Evolutionary conservation across 2,329 filamentous ascomycete species (phyloP).

Genomic region (Leptographium procerum): DNA sequence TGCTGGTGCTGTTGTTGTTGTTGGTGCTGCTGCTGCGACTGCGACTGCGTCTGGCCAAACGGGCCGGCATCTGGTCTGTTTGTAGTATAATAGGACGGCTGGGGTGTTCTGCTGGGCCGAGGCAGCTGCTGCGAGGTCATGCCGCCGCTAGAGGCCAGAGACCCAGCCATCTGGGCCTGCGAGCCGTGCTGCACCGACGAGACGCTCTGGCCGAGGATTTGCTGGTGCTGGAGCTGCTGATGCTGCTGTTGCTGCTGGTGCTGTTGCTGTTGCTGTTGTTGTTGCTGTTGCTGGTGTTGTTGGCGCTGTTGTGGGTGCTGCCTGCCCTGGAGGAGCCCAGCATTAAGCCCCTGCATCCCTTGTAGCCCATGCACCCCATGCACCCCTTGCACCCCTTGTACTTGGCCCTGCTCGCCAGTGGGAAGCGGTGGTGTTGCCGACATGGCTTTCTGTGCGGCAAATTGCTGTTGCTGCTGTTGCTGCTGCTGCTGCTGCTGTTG

Average conservation of each 20-base stretch:
- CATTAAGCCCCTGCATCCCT: constrained; percentile 4
- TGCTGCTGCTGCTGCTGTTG: constrained; percentile 4
- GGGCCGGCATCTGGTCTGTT: neutral
- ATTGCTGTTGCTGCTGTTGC: constrained; percentile 10
- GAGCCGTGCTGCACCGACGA: constrained; percentile 12
- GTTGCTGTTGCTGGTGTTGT: constrained; percentile 1
- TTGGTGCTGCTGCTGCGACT: constrained; percentile 8
- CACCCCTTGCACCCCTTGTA: neutral
- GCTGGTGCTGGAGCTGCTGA: constrained; percentile 6
- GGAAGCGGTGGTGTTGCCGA: constrained; percentile 7
- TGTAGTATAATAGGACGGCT: constrained; percentile 6
- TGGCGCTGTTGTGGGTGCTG: constrained; percentile 12
- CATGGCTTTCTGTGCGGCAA: constrained; percentile 10
- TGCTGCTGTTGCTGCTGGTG: constrained; percentile 3
- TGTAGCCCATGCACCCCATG: neutral
- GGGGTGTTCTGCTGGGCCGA: constrained; percentile 5
- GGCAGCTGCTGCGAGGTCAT: constrained; percentile 15
- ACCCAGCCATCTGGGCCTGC: constrained; percentile 12
- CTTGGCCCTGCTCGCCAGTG: constrained; percentile 1
- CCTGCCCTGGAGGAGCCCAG: constrained; percentile 2
- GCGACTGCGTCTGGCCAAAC: constrained; percentile 8
- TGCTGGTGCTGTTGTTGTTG: constrained; percentile 10
- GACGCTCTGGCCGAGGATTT: constrained; percentile 11
- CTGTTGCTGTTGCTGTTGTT: constrained; percentile 5
- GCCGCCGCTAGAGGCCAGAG: constrained; percentile 4